Percentiles rank a stretch among this genome's conserved stretches.
These are phyloP conservation scores for Camellia lanceoleosa DNA, from an alignment of 148 eudicot genomes.

Conservation along the genomic window DNA sequence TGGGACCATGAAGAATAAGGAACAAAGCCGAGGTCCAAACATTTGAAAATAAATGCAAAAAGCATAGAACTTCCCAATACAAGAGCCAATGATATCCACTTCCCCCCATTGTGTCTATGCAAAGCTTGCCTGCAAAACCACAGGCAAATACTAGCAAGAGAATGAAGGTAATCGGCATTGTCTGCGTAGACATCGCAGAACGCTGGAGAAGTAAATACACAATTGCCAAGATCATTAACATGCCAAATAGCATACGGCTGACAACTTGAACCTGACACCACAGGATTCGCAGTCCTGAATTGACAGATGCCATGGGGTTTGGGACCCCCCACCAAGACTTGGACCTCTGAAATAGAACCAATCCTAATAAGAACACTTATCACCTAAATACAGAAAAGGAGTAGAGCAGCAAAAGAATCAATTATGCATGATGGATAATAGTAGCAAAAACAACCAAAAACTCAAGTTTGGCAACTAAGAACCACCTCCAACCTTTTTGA, in stretches of 20 bases:
- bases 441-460: background rate
- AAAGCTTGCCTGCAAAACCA: constrained; percentile 74
- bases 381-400: background rate
- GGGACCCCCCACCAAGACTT: constrained; percentile 97
- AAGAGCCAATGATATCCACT: constrained; percentile 74
- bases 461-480: background rate
- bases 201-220: constrained; percentile 58
- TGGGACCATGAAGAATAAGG: constrained; percentile 55
- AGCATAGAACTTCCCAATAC: constrained; percentile 67
- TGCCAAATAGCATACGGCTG: constrained; percentile 69
- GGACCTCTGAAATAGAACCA: constrained; percentile 43
- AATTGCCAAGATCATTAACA: constrained; percentile 49
- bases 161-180: constrained; percentile 87
- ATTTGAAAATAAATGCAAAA: constrained; percentile 59
- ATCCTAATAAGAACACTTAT: background rate
- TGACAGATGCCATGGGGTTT: constrained; percentile 60
- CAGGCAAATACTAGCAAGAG: constrained; percentile 60
- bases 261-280: constrained; percentile 68
- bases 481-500: background rate
- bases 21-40: constrained; percentile 42
- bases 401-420: background rate
- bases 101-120: constrained; percentile 91
- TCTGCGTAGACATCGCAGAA: constrained; percentile 49
- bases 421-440: background rate
- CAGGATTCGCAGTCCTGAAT: constrained; percentile 48